Evolutionary conservation across 2,329 filamentous ascomycete genomes (phyloP), one percentile per base, ranked within the genome.

Genomic region (Thielaviopsis musarum): DNA sequence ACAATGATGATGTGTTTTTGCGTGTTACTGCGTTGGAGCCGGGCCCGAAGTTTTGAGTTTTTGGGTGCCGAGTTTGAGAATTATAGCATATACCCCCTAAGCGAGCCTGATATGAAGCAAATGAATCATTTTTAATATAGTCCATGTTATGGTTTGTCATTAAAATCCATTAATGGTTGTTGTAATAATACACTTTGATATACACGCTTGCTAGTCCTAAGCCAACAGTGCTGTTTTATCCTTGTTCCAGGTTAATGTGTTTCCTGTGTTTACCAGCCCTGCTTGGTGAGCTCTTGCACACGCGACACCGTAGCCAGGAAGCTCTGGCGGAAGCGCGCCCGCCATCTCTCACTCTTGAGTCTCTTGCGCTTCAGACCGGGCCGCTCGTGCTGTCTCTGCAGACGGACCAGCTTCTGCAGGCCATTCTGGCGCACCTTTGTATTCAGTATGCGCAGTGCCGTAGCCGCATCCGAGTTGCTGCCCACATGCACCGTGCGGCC

Each of bases 321-420:
- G 3, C 83, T 84, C 34, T 70, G 69, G 75, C 80, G 83, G 71
- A 91, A 93, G 62, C 81, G 78, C 63, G 65, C 72, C 69, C 80
- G 77, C 84, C 86, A 90, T 62, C 87, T 76, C 74, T 84, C 75
- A 62, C 80, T 83, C 69, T 74, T 75, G 65, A 89, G 71, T 66
- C 88, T 79, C 81, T 93, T 94, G 70, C 84, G 78, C 78, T 87
- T 89, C 66, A 88, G 66, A 1, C 88, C 88, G 0, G 78, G 78
- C 54, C 88, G 74, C 75, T 93, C 88, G 70, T 94, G 85, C 66
- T 82, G 88, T 63, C 76, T 75, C 71, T 93, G 88, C 63, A 66
- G 69, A 21, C 70, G 69, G 58, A 74, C 74, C 65, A 88, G 82
- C 2, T 55, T 61, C 64, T 71, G 74, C 56, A 93, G 72, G 52